These are phyloP conservation scores for Populus pruinosa DNA, from an alignment of 345 rosid genomes.

Conservation along the genomic window DNA sequence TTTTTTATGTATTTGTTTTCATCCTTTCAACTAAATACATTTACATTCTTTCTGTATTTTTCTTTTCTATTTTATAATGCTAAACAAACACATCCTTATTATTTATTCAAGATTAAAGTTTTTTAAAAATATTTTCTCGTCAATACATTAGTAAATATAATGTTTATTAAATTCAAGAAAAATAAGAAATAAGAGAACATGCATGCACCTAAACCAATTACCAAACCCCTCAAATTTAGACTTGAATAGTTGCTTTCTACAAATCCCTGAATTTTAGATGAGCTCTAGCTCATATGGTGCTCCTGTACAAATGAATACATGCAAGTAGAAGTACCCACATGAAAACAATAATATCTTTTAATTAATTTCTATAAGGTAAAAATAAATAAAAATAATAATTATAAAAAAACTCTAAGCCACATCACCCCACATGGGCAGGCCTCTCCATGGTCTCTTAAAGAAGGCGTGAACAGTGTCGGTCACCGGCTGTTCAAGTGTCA, in stretches of 20 bases:
- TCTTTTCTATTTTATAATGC: too few relatives aligned
- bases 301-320: not conserved
- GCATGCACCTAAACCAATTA: not conserved
- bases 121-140: too few relatives aligned
- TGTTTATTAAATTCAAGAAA: too few relatives aligned
- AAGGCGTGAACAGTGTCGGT: constrained; percentile 51
- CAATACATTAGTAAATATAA: too few relatives aligned
- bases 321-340: not conserved
- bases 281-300: not conserved
- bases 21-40: too few relatives aligned
- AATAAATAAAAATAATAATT: not conserved
- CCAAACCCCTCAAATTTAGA: constrained; percentile 28
- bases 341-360: not conserved
- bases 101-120: too few relatives aligned
- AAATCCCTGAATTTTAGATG: not conserved
- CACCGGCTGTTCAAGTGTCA: constrained; percentile 31
- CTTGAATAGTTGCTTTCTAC: constrained; percentile 3
- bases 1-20: too few relatives aligned
- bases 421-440: constrained; percentile 39
- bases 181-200: not conserved
- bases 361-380: not conserved
- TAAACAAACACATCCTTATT: too few relatives aligned
- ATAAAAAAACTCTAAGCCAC: constrained; percentile 21
- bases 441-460: constrained; percentile 19
- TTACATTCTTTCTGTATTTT: too few relatives aligned